Base-by-base conservation (phyloP, 441 rosid species). In the Mallotus japonicus region DNA sequence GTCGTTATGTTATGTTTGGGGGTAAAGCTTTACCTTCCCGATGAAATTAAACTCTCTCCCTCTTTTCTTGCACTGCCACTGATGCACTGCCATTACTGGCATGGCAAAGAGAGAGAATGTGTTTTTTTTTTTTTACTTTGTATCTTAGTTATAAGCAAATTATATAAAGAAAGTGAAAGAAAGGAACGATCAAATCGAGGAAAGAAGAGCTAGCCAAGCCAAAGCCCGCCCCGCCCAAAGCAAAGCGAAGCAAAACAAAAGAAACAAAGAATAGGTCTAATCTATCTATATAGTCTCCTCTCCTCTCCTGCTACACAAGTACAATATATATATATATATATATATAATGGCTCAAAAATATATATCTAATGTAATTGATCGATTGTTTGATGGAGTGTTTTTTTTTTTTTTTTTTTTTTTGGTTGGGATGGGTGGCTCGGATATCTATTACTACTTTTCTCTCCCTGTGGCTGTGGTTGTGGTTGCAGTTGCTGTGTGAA, bases 61-160 rank as follows among this genome's bases (percentile, higher is more conserved):
- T 75, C 78, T 76, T 81, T 80, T 75, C 79, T 79, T 67, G 84
- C 90, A 82, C 87, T 87, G 92, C 82, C 82, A 85, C 87, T 85
- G 85, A 67, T 76, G 82, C 85, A 87, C 93, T 86, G 92, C 86
- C 84, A 85, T 79, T 80, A 75, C 91, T 82, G 96, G 89, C 87
- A 77, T 82, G 96, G 89, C 87, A 77, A 81, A 81, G 80, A 69
- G 77, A 78, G 68, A 69, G 78, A 1, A 28, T 28, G 32, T 28
- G 28, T 24, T 24, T 28, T 28, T 28, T 28, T 37, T 37, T 37
- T 37, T 6, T 37, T 37, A 4, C 40, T 37, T 5, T 37, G 40
- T 37, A 37, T 37, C 40, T 37, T 37, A 37, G 32, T 28, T 37
- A 37, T 37, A 37, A 37, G 40, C 40, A 37, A 37, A 37, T 37